Evolutionary conservation across 2,329 filamentous ascomycete genomes (phyloP).

Genomic region (Xylariaceae sp.): DNA sequence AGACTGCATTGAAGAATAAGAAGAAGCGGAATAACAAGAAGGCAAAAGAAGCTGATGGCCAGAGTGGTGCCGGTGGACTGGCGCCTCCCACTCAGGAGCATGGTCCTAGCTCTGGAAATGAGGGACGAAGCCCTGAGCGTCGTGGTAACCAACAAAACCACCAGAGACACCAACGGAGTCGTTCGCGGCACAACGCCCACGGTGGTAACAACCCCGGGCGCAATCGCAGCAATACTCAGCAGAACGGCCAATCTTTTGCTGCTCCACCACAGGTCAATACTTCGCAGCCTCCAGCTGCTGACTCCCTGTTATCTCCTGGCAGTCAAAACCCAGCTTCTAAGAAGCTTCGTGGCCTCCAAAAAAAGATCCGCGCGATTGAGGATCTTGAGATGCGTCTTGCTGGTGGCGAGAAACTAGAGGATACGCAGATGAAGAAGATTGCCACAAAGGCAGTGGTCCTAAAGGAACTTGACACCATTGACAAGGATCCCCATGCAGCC

Average conservation of each 20-base stretch:
- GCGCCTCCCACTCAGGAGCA: conserved; percentile 54
- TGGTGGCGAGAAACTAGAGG: conserved; percentile 93
- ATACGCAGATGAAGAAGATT: conserved; percentile 99
- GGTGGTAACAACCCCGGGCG: conserved; percentile 54
- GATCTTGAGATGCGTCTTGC: conserved; percentile 97
- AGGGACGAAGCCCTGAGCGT: conserved; percentile 71
- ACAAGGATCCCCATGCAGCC: conserved; percentile 42
- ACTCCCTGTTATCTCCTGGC: conserved; percentile 50
- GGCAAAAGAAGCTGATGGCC: conserved; percentile 77
- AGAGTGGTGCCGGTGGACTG: conserved; percentile 52
- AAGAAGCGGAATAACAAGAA: conserved; percentile 96
- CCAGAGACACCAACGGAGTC: conserved; percentile 56
- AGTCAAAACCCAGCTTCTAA: conserved; percentile 80
- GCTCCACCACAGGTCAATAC: conserved; percentile 41
- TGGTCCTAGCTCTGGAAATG: conserved; percentile 54
- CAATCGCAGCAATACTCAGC: conserved; percentile 59
- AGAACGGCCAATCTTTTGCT: conserved; percentile 43
- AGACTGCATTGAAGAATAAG: conserved; percentile 93
- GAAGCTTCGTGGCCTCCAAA: conserved; percentile 90
- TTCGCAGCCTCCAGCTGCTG: conserved; percentile 53
- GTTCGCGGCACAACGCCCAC: conserved; percentile 58
- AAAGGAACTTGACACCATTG: conserved; percentile 76
- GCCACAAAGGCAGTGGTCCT: conserved; percentile 83
- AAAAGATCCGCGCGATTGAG: conserved; percentile 98
- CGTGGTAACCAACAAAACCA: conserved; percentile 63